phyloP scores from a whole-genome alignment of 495 filamentous ascomycete genomes.

The Daldinia concentrica region DNA sequence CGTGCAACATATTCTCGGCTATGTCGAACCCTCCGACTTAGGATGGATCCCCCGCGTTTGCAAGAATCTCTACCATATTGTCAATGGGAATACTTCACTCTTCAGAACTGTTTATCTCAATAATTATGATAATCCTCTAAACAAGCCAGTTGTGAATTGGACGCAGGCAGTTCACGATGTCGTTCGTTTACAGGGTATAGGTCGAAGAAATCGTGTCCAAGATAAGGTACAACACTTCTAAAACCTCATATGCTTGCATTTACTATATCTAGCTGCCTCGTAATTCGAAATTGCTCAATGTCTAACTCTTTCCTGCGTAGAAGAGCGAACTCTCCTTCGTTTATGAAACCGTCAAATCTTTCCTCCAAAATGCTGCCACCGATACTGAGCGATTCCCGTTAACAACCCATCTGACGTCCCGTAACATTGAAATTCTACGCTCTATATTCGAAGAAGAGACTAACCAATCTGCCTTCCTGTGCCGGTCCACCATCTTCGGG shows the following conservation, averaged over 20 bases:
- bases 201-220: conserved; percentile 41
- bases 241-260: conserved; percentile 30
- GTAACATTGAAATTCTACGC: conserved; percentile 60
- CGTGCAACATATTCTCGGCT: conserved; percentile 62
- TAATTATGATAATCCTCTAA: conserved; percentile 50
- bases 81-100: conserved; percentile 61
- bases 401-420: conserved; percentile 48
- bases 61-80: conserved; percentile 56
- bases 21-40: conserved; percentile 64
- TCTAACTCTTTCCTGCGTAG: conserved; percentile 30
- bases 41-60: conserved; percentile 57
- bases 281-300: not conserved
- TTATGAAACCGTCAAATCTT: conserved; percentile 45
- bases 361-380: conserved; percentile 50
- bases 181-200: conserved; percentile 57
- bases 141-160: conserved; percentile 55
- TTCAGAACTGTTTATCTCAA: conserved; percentile 63
- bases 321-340: conserved; percentile 52
- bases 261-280: not conserved
- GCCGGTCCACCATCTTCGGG: conserved; percentile 62
- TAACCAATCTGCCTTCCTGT: conserved; percentile 58
- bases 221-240: conserved; percentile 51
- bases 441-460: conserved; percentile 50
- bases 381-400: conserved; percentile 33
- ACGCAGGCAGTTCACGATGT: conserved; percentile 58